Evolutionary conservation across 345 rosid genomes (phyloP).

Genomic region (Brassica napus): DNA sequence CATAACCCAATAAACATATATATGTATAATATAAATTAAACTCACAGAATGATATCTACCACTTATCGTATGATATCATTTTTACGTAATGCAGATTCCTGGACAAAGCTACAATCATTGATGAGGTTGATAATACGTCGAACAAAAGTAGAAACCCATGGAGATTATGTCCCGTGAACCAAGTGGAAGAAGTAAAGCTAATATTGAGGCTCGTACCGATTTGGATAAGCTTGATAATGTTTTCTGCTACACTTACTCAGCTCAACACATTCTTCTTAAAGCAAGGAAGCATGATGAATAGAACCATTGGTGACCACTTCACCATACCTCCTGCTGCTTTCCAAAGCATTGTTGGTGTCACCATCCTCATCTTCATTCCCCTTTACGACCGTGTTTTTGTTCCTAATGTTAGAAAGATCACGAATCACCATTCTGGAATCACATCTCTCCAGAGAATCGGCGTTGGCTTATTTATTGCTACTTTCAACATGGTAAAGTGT

Average conservation of each 20-base stretch:
- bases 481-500: constrained; percentile 50
- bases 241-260: constrained; percentile 60
- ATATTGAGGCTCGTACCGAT: constrained; percentile 70
- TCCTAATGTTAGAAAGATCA: constrained; percentile 56
- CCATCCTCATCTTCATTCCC: constrained; percentile 64
- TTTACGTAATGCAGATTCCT: constrained; percentile 52
- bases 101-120: constrained; percentile 80
- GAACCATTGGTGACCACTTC: constrained; percentile 64
- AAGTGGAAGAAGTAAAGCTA: constrained; percentile 89
- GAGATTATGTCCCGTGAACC: constrained; percentile 75
- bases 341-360: constrained; percentile 64
- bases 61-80: neutral
- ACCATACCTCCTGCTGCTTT: constrained; percentile 76
- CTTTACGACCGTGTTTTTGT: constrained; percentile 66
- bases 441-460: constrained; percentile 84
- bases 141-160: constrained; percentile 58
- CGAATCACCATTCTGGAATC: constrained; percentile 70
- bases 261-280: constrained; percentile 78
- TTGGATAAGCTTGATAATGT: constrained; percentile 80
- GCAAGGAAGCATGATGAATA: constrained; percentile 73
- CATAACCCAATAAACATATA: neutral
- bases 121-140: constrained; percentile 47
- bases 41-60: neutral
- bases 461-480: constrained; percentile 62
- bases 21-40: neutral